These are phyloP conservation scores for Hansfordia pulvinata DNA, from an alignment of 2,329 filamentous ascomycete genomes.

Conservation along the genomic window DNA sequence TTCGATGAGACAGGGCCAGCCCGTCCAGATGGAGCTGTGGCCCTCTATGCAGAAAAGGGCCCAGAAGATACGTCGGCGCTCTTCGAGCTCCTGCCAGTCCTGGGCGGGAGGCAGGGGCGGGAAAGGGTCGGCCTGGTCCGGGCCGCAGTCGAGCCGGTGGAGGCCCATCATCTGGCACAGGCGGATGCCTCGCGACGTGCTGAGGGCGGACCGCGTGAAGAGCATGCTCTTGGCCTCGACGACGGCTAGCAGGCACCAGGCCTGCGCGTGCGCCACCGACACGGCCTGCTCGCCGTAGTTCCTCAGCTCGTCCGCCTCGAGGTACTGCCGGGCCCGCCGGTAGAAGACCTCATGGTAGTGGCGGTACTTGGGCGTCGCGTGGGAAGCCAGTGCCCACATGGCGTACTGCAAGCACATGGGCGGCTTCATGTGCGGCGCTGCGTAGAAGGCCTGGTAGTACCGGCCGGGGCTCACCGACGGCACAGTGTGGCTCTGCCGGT, in stretches of 20 bases:
- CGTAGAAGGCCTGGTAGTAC: constrained; percentile 63
- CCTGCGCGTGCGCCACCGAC: constrained; percentile 65
- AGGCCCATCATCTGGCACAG: constrained; percentile 76
- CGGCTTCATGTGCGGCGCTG: constrained; percentile 59
- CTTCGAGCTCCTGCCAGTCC: constrained; percentile 72
- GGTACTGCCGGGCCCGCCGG: constrained; percentile 66
- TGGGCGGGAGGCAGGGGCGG: constrained; percentile 59
- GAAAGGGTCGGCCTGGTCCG: constrained; percentile 53
- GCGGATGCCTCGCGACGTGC: constrained; percentile 55
- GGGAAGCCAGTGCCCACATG: constrained; percentile 73
- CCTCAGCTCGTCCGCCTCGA: constrained; percentile 75
- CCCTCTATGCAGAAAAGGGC: constrained; percentile 69
- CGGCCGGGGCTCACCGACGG: constrained; percentile 69
- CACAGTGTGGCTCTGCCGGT: constrained; percentile 54
- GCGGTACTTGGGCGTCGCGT: constrained; percentile 58
- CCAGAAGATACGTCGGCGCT: constrained; percentile 80
- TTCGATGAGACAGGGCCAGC: constrained; percentile 76
- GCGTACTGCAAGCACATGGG: constrained; percentile 75
- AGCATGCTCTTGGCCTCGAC: constrained; percentile 79
- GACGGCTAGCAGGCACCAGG: constrained; percentile 60
- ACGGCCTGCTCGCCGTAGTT: constrained; percentile 67
- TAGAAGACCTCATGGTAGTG: constrained; percentile 69
- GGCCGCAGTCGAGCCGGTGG: constrained; percentile 21
- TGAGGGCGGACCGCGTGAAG: constrained; percentile 79
- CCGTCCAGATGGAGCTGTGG: constrained; percentile 78